Evolutionary conservation across 192 early-diverging fungal genomes (phyloP).

Genomic region (Umbelopsis vinacea): DNA sequence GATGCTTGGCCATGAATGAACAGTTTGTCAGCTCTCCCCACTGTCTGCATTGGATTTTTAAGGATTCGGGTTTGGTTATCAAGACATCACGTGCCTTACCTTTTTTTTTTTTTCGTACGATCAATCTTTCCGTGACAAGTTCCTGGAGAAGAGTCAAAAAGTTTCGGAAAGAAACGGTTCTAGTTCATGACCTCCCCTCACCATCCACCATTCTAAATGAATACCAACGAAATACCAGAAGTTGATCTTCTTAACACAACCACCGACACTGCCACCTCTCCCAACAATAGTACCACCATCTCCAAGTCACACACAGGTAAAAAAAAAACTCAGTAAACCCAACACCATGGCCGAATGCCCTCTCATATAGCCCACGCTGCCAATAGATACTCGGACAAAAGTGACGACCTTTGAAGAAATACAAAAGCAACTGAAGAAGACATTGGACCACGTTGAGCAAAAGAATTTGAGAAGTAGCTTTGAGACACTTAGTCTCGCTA

Average conservation of each 20-base stretch:
- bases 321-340: background rate
- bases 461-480: conserved; percentile 68
- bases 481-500: conserved; percentile 69
- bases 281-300: background rate
- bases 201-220: background rate
- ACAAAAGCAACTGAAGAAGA: conserved; percentile 67
- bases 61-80: no score
- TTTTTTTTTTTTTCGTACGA: background rate
- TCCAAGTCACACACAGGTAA: conserved; percentile 12
- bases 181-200: background rate
- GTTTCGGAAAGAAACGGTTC: background rate
- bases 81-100: conserved; percentile 3
- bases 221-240: background rate
- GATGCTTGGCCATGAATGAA: conserved; percentile 74
- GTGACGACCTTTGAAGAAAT: conserved; percentile 51
- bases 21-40: background rate
- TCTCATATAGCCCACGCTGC: background rate
- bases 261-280: background rate
- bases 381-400: background rate
- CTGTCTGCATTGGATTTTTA: background rate
- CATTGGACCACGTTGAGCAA: conserved; percentile 63
- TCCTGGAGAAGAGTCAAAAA: background rate
- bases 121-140: no score
- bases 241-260: background rate
- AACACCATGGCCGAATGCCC: background rate